A percentile compares a stretch with the other conserved stretches of the same genome.
Conservation (phyloP, 495 filamentous ascomycete genomes). For the Poronia punctata region DNA sequence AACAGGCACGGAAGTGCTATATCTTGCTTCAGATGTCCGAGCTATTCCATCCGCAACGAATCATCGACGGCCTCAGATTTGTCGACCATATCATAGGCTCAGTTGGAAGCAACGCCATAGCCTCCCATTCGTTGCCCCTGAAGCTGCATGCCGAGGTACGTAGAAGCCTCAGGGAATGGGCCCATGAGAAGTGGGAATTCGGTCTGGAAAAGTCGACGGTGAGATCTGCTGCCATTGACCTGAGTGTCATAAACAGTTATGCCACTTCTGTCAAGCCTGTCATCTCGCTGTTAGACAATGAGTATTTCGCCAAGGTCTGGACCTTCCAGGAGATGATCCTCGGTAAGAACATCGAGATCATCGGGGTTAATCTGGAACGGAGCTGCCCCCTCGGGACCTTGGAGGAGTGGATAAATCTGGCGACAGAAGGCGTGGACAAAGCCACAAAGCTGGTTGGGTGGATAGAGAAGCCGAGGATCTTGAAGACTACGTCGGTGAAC, state of each 20-base stretch:
- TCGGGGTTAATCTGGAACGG: slow-evolving; percentile 8
- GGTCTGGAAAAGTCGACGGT: not conserved
- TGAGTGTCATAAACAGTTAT: slow-evolving; percentile 22
- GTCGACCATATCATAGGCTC: not conserved
- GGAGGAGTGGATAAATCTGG: slow-evolving; percentile 22
- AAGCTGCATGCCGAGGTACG: not conserved
- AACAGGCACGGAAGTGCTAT: not conserved
- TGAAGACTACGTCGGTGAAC: slow-evolving; percentile 11
- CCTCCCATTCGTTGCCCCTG: not conserved
- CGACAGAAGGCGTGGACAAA: slow-evolving; percentile 18
- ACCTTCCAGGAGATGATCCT: slow-evolving; percentile 26
- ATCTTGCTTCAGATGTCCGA: not conserved
- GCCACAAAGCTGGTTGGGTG: slow-evolving; percentile 17
- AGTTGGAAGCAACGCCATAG: not conserved
- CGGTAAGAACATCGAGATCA: slow-evolving; percentile 23
- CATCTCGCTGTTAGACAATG: slow-evolving; percentile 15
- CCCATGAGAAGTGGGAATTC: not conserved
- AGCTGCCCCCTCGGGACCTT: slow-evolving; percentile 15
- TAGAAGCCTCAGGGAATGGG: not conserved
- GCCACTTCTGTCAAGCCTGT: slow-evolving; percentile 16
- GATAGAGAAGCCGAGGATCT: slow-evolving; percentile 10
- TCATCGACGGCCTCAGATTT: not conserved
- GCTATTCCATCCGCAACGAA: not conserved
- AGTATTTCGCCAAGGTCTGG: slow-evolving; percentile 22
- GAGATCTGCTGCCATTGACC: slow-evolving; percentile 9